Base-by-base conservation (phyloP, 2,329 filamentous ascomycete genomes). In the Colletotrichum scovillei region DNA sequence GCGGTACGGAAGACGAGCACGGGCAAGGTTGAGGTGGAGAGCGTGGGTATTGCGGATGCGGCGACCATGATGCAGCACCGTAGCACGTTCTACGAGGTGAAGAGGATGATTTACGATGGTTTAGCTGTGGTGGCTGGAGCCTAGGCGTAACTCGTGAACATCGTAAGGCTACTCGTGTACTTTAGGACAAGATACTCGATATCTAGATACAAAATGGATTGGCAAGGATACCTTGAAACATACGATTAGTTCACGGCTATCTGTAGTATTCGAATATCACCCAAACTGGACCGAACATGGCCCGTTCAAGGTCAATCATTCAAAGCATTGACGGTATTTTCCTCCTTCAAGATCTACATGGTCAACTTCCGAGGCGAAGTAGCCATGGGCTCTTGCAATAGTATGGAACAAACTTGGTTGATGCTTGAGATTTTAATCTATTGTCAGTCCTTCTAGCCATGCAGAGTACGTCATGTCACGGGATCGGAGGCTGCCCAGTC, bases 71-170 rank as follows among this genome's bases (percentile, higher is more conserved):
- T 84, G 64, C 83, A 87, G 71, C 85, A 86, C 35, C 84, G 87
- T 63, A 90, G 91, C 71, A 95, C 93, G 46, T 97, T 98, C 80
- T 94, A 95, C 79, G 94, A 94, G 65, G 96, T 98, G 11, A 94
- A 94, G 84, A 92, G 88, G 83, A 95, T 94, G 83, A 97, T 99
- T 76, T 99, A 99, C 81, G 94, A 97, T 77, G 95, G 95, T 9
- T 84, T 99, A 80, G 97, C 97, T 42, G 94, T 98, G 73, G 95
- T 99, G 76, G 93, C 93, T 5, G 74, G 74, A 6, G 74, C 74
- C n/a, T 75, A 19, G 62, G 28, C 38, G 12, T 7, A 28, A 11
- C 6, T 24, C 11, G 5, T 16, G 9, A 28, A 11, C 11, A 24
- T 22, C 12, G 11, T 28, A 24, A 55, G 22, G 42, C n/a, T 5